Evolutionary conservation across 2,329 filamentous ascomycete species (phyloP).

Genomic region (Diaporthe humulicola): DNA sequence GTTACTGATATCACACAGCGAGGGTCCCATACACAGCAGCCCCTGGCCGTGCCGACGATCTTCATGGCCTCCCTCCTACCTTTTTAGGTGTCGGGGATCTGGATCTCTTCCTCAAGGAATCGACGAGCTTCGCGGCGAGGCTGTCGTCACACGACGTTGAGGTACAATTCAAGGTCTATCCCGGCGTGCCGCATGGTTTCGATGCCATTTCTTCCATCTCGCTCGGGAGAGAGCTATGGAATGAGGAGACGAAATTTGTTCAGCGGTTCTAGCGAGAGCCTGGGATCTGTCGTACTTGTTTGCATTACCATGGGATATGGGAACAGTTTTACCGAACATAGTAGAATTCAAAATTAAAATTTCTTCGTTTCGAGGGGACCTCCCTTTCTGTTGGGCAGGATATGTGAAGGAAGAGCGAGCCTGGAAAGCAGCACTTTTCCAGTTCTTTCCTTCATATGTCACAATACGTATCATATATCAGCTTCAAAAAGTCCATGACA

Average conservation of each 20-base stretch:
- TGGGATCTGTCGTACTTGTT: too few relatives aligned
- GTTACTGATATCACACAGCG: background rate
- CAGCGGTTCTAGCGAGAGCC: background rate
- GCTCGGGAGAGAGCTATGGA: background rate
- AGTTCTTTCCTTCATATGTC: too few relatives aligned
- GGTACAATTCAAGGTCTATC: conserved; percentile 56
- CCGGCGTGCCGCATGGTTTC: conserved; percentile 55
- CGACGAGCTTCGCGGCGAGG: conserved; percentile 48
- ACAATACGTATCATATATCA: too few relatives aligned
- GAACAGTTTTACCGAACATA: too few relatives aligned
- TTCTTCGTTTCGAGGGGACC: too few relatives aligned
- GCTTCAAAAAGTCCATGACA: too few relatives aligned
- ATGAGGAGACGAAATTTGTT: background rate
- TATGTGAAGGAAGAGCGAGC: too few relatives aligned
- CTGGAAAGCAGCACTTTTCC: too few relatives aligned
- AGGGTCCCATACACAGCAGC: conserved; percentile 34
- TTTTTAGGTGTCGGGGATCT: conserved; percentile 55
- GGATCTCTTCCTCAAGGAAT: conserved; percentile 55
- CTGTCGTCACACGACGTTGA: conserved; percentile 50
- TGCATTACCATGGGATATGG: too few relatives aligned
- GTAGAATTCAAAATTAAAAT: background rate
- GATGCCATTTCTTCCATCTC: conserved; percentile 39
- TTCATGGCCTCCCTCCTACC: conserved; percentile 50
- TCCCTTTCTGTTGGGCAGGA: too few relatives aligned
- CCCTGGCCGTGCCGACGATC: conserved; percentile 43